phyloP scores from a whole-genome alignment of 1,284 basidiomycete species.

The Cryptococcus sp. region DNA sequence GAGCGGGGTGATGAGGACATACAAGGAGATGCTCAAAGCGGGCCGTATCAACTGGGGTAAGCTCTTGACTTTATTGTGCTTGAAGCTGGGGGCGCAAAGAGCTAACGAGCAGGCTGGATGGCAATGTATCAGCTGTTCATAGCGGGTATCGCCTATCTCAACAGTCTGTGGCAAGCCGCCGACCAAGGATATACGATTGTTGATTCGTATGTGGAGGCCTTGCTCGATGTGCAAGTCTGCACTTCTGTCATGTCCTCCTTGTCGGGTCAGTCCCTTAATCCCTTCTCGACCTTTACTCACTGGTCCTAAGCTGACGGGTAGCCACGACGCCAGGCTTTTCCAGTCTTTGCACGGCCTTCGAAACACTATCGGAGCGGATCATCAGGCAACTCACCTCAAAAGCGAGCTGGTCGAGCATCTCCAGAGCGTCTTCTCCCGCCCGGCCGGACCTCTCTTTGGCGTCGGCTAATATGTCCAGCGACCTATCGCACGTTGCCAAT shows the following conservation, averaged over 20 bases:
- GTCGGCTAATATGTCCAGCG: not conserved
- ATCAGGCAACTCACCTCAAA: not conserved
- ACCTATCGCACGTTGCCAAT: not conserved
- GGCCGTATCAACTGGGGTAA: slow-evolving; percentile 1
- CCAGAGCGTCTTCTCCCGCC: not conserved
- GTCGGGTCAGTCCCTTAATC: not conserved
- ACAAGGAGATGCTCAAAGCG: not conserved
- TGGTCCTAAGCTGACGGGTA: not conserved
- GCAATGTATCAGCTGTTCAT: slow-evolving; percentile 3
- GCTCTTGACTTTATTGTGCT: not conserved
- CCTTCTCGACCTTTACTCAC: not conserved
- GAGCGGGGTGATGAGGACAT: not conserved
- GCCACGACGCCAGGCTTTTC: not conserved
- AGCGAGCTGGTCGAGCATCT: not conserved
- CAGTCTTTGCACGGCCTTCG: not conserved
- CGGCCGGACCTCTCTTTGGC: not conserved
- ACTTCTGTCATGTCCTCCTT: not conserved
- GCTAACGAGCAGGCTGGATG: not conserved
- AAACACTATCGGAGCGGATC: not conserved
- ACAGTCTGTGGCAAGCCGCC: not conserved
- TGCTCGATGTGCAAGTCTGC: not conserved
- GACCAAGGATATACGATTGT: not conserved
- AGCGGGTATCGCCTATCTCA: not conserved
- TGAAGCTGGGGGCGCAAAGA: too few species aligned
- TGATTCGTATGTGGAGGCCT: not conserved